Evolutionary conservation across 75 land plant species (phyloP), one percentile per base, ranked within the genome.

Genomic region (Pinus tabuliformis): DNA sequence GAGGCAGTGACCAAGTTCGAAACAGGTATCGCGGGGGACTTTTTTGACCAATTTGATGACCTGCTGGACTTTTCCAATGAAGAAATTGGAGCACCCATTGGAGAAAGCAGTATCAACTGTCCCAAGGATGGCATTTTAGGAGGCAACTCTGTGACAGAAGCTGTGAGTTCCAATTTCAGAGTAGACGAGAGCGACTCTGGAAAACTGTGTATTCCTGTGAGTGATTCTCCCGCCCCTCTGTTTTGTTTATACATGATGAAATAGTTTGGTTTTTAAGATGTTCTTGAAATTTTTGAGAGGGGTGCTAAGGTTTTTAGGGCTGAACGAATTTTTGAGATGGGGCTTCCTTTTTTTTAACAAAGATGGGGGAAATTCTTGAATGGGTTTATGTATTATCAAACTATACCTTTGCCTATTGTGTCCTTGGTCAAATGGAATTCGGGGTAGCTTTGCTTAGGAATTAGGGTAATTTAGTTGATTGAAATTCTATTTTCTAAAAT

Each of bases 171-270:
- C 70, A 74, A 56, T 72, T 59, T 49, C 75, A 65, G 79, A 37
- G 76, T 56, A 58, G 56, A 65, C 28, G 79, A 89, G 17, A 83
- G 62, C 81, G 75, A 82, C 39, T 73, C 86, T 36, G 76, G 80
- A 17, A 85, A 86, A 75, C 87, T 91, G 57, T 76, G 87, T 45
- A 79, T 91, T 76, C 93, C 93, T 75, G 93, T 91, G 76, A 84
- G 93, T 76, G 24, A 3, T 13, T 5, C 13, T 37, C 14, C 64
- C 5, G 24, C 39, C 49, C 18, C 58, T 58, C 15, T 42, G 17
- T 56, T 56, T 22, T 74, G 39, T 45, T 16, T 37, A 72, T 58
- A 16, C 13, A 57, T n/a, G 22, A 37, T 72, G 57, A 68, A 24
- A 37, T 17, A 14, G 15, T 14, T 13, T 70, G 49, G 5, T 26